Evolutionary conservation across 2,329 filamentous ascomycete species (phyloP), one percentile per base, ranked within the genome.

Genomic region (Neobulgaria alba): DNA sequence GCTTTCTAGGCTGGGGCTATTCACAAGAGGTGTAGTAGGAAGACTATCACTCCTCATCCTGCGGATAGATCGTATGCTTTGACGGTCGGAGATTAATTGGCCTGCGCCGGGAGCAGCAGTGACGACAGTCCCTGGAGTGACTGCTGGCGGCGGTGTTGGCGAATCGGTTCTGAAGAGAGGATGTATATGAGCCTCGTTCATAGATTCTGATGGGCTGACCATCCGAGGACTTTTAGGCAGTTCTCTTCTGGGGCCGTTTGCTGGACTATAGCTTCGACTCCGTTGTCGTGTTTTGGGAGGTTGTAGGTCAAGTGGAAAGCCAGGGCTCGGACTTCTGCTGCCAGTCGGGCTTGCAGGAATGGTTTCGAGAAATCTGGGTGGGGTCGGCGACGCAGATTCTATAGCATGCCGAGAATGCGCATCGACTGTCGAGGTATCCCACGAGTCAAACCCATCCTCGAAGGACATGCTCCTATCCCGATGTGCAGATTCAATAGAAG

Each of bases 111-210:
- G 82, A 2, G 82, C 79, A 0, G 82, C 84, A 9, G 77, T 67
- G 36, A 89, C 80, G 12, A 80, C 70, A 0, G 84, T 89, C 0
- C 82, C 80, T 0, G 81, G 78, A 0, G 80, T 83, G 1, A 73
- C 70, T 4, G 75, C 63, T 0, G 82, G 75, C 1, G 82, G 78
- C 5, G 82, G 81, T 1, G 68, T 72, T 0, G 80, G 80, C 30
- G 77, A 83, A 56, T 85, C 81, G 4, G 79, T 79, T 44, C 84
- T 72, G 65, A 89, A 88, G 3, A 89, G 69, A 7, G 84, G 84
- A 58, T 89, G 84, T 33, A 88, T 87, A 55, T 87, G 77, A 3
- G 77, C 69, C 58, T 88, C 81, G 12, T 61, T 51, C 7, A 50
- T 36, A 19, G 62, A 64, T 36, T 62, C 66, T 4, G 56, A 57